Evolutionary conservation across 1,139 yeast species (phyloP).

Genomic region (Nadsonia starkeyi-henricii): DNA sequence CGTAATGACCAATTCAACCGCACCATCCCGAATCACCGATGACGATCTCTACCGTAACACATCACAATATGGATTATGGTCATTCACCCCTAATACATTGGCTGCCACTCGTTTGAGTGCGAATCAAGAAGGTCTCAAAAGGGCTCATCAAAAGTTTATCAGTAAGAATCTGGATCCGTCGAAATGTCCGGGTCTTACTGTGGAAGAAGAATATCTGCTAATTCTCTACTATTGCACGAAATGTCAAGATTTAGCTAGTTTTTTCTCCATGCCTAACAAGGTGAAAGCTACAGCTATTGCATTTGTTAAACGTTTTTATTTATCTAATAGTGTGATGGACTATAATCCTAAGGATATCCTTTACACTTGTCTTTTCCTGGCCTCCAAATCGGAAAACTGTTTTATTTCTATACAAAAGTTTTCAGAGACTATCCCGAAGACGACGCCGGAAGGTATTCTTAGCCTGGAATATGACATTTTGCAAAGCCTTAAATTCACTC

Average conservation of each 20-base stretch:
- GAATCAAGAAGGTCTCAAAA: conserved; percentile 18
- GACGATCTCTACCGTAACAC: conserved; percentile 84
- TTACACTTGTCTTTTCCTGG: conserved; percentile 73
- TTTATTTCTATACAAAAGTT: conserved; percentile 80
- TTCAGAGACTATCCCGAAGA: conserved; percentile 49
- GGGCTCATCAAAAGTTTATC: conserved; percentile 19
- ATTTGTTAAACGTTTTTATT: conserved; percentile 68
- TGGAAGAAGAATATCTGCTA: conserved; percentile 57
- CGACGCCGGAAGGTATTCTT: conserved; percentile 49
- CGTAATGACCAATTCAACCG: not conserved
- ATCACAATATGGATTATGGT: conserved; percentile 76
- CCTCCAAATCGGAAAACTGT: conserved; percentile 85
- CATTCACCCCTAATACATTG: conserved; percentile 46
- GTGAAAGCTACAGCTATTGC: conserved; percentile 74
- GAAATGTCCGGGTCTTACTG: conserved; percentile 25
- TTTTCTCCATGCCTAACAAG: conserved; percentile 48
- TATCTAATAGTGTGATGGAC: conserved; percentile 70
- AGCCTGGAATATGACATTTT: conserved; percentile 67
- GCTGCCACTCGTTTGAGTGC: conserved; percentile 16
- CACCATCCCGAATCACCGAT: conserved; percentile 22
- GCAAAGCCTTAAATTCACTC: conserved; percentile 62
- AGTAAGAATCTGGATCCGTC: conserved; percentile 21
- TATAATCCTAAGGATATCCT: conserved; percentile 74
- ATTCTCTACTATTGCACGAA: conserved; percentile 60
- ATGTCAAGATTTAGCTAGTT: conserved; percentile 45